A percentile compares a stretch with the other conserved stretches of the same genome.
Evolutionary conservation across 768 basidiomycete genomes (phyloP).

Genomic region (Peribolospora baueri): DNA sequence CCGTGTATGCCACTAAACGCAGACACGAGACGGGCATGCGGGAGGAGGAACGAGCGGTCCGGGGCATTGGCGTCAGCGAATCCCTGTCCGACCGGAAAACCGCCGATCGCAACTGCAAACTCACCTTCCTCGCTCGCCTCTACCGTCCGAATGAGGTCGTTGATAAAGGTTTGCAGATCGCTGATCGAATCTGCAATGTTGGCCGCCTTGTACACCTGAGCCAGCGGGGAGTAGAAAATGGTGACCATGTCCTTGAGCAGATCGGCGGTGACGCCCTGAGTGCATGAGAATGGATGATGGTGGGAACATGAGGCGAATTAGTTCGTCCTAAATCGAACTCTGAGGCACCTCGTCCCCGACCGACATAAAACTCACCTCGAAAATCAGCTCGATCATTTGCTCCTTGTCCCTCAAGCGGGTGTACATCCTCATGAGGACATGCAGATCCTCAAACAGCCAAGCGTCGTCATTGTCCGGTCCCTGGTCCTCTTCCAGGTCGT

Average conservation of each 20-base stretch:
- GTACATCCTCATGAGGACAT: slow-evolving; percentile 52
- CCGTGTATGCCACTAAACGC: slow-evolving; percentile 45
- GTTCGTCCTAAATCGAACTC: background rate
- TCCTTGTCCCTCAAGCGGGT: slow-evolving; percentile 64
- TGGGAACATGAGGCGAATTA: background rate
- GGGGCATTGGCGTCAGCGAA: background rate
- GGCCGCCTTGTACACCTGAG: slow-evolving; percentile 90
- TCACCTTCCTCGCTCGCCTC: slow-evolving; percentile 64
- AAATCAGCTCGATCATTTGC: slow-evolving; percentile 72
- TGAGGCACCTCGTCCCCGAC: background rate
- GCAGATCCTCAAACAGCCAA: slow-evolving; percentile 85
- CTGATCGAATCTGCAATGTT: slow-evolving; percentile 81
- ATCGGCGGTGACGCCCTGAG: slow-evolving; percentile 80
- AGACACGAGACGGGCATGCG: background rate
- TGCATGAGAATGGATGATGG: background rate
- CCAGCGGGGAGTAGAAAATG: slow-evolving; percentile 88
- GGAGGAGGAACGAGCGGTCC: slow-evolving; percentile 1
- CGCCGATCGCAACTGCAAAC: slow-evolving; percentile 16
- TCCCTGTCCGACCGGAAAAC: background rate
- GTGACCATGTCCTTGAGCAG: slow-evolving; percentile 94
- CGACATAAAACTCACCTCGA: slow-evolving; percentile 38
- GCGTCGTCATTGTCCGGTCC: slow-evolving; percentile 85
- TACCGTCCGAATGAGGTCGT: slow-evolving; percentile 81
- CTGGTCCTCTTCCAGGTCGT: slow-evolving; percentile 70
- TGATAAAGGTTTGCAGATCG: slow-evolving; percentile 81